Percentiles rank a stretch among this genome's conserved stretches.
Conservation (phyloP, 495 filamentous ascomycete species). For the Penicillium steckii region DNA sequence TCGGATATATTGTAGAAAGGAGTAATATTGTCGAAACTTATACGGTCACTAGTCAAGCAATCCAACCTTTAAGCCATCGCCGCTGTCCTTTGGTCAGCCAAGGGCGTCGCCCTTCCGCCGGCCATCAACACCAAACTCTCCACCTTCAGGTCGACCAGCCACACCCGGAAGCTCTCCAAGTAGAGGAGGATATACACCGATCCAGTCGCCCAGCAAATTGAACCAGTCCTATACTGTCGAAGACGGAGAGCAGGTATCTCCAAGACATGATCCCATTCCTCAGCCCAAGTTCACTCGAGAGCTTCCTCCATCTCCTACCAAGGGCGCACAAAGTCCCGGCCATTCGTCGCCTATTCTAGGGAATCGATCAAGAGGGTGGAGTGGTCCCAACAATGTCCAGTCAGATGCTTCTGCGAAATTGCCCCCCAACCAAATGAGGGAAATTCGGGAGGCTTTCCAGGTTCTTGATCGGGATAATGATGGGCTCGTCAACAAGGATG, state of each 20-base stretch:
- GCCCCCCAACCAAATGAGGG: slow-evolving; percentile 64
- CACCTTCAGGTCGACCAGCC: slow-evolving; percentile 37
- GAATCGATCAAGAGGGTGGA: slow-evolving; percentile 25
- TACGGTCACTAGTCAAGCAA: slow-evolving; percentile 34
- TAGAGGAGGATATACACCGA: slow-evolving; percentile 41
- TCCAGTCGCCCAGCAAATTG: slow-evolving; percentile 47
- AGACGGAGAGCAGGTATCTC: slow-evolving; percentile 29
- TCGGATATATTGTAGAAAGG: neutral
- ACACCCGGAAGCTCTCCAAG: slow-evolving; percentile 47
- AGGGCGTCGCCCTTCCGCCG: slow-evolving; percentile 75
- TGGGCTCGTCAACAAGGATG: slow-evolving; percentile 69
- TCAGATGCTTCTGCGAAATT: slow-evolving; percentile 61
- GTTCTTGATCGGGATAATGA: slow-evolving; percentile 82
- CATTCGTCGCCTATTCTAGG: slow-evolving; percentile 26
- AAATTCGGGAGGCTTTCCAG: slow-evolving; percentile 82
- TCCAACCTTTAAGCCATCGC: slow-evolving; percentile 67
- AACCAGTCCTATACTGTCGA: slow-evolving; percentile 50
- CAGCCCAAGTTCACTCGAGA: slow-evolving; percentile 43
- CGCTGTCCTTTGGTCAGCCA: slow-evolving; percentile 65
- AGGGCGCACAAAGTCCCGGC: slow-evolving; percentile 33
- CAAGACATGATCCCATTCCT: slow-evolving; percentile 32
- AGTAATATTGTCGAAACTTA: neutral
- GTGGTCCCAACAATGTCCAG: slow-evolving; percentile 8
- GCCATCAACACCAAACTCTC: slow-evolving; percentile 50
- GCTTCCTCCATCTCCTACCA: slow-evolving; percentile 43